These are phyloP conservation scores for Luffa acutangula DNA, from an alignment of 306 rosid genomes.

Conservation along the genomic window DNA sequence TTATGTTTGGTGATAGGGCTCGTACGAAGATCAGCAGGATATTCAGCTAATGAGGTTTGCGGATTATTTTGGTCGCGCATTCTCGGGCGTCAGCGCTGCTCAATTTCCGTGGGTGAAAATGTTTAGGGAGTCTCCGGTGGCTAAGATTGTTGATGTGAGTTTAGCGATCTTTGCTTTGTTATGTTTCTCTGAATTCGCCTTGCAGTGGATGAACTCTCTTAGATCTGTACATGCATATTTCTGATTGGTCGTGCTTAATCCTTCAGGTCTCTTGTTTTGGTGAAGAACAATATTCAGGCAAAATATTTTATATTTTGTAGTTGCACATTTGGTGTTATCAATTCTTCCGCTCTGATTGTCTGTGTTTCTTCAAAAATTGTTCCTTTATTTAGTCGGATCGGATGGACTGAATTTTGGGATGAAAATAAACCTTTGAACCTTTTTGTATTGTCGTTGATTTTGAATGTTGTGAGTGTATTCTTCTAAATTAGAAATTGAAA, in stretches of 20 bases:
- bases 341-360: not conserved
- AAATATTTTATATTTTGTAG: not conserved
- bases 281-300: not conserved
- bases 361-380: not conserved
- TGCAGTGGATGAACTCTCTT: not conserved
- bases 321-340: not conserved
- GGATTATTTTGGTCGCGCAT: conserved; percentile 78
- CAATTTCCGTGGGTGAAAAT: conserved; percentile 94
- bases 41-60: conserved; percentile 82
- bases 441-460: not conserved
- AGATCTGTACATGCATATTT: not conserved
- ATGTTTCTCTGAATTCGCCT: not conserved
- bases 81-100: conserved; percentile 58
- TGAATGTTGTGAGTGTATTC: not conserved
- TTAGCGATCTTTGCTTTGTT: not conserved
- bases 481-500: not conserved
- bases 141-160: conserved; percentile 84
- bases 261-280: not conserved
- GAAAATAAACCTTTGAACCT: not conserved
- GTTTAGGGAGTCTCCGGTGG: conserved; percentile 68
- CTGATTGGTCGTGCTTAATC: not conserved
- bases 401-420: not conserved
- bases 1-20: conserved; percentile 25
- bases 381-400: not conserved
- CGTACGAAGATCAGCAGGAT: conserved; percentile 53